Base-by-base conservation (phyloP, 495 filamentous ascomycete species). In the Penicillium manginii region DNA sequence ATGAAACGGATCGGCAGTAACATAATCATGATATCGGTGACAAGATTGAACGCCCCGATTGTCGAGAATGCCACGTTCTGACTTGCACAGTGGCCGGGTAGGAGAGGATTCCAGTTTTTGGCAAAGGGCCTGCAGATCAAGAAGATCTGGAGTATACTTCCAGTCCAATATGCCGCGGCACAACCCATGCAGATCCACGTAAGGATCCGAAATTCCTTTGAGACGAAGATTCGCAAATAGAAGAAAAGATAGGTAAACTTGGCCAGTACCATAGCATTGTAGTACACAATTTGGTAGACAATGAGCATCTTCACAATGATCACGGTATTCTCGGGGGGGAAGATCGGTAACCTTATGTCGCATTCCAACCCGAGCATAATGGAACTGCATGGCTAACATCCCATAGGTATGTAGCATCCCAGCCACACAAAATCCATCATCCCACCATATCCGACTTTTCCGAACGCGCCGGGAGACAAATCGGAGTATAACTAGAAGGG, bases 241-340 rank as follows among this genome's bases (percentile, higher is more conserved):
- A 83, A 81, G 60, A 71, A 72, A 9, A 83, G 75, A 33, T 83
- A 77, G 39, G 78, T 79, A 32, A 81, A 56, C 57, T 83, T 83
- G 35, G 75, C 78, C 17, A 79, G 59, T 15, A 71, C 66, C 22
- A 84, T 68, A 45, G 69, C 62, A 31, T 72, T 59, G 18, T 72
- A 74, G 54, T 78, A 69, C 9, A 65, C 39, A 12, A 67, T 55
- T 39, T 68, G 62, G 53, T 68, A 65, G 40, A 61, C 40, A 14
- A 68, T 58, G 17, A 68, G 62, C 59, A 65, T 62, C 32, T 70
- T 70, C 7, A 60, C 54, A 18, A 70, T 65, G 8, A 63, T 7
- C 19, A 61, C 42, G 0, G 52, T 58, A 35, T 70, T 70, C 11
- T 62, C 50, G 9, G 32, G n/a, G 1, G 1, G 60, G 62, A 29